Percentiles rank a stretch among this genome's conserved stretches.
Evolutionary conservation across 441 rosid species (phyloP).

Genomic region (Iberis amara): DNA sequence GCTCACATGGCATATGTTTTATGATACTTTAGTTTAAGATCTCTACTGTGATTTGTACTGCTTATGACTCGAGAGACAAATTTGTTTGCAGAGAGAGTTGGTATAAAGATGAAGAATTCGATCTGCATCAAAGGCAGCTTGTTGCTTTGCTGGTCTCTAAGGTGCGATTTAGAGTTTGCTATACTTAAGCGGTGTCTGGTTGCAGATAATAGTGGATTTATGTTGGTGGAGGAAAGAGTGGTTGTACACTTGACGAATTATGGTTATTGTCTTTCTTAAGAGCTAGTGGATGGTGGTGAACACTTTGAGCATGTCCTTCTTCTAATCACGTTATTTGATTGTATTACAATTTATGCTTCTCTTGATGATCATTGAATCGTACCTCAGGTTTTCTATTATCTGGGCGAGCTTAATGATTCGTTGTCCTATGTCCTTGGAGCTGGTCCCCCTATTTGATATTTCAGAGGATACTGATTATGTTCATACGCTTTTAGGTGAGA

Average conservation of each 20-base stretch:
- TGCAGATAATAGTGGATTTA: not conserved
- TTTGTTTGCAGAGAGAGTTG: conserved; percentile 68
- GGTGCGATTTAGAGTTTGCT: conserved; percentile 35
- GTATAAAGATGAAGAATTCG: conserved; percentile 94
- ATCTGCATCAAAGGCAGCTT: conserved; percentile 81
- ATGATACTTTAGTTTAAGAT: no score
- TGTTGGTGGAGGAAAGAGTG: conserved; percentile 5
- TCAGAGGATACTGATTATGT: conserved; percentile 91
- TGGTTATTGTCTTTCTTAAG: no score
- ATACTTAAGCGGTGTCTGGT: conserved; percentile 1
- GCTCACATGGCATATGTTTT: no score
- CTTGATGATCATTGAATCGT: conserved; percentile 16
- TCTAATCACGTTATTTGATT: not conserved
- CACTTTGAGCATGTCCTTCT: not conserved
- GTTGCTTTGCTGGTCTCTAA: conserved; percentile 92
- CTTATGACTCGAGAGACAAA: not conserved
- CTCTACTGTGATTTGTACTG: conserved; percentile 1
- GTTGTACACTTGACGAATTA: no score
- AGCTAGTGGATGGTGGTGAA: conserved; percentile 17
- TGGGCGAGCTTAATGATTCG: conserved; percentile 91
- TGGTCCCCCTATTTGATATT: conserved; percentile 80
- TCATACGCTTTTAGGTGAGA: conserved; percentile 82
- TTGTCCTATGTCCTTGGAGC: conserved; percentile 95
- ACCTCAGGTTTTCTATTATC: conserved; percentile 76
- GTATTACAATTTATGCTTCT: conserved; percentile 1